Conservation (phyloP, 2,329 filamentous ascomycete species). For the Fusarium sp. region DNA sequence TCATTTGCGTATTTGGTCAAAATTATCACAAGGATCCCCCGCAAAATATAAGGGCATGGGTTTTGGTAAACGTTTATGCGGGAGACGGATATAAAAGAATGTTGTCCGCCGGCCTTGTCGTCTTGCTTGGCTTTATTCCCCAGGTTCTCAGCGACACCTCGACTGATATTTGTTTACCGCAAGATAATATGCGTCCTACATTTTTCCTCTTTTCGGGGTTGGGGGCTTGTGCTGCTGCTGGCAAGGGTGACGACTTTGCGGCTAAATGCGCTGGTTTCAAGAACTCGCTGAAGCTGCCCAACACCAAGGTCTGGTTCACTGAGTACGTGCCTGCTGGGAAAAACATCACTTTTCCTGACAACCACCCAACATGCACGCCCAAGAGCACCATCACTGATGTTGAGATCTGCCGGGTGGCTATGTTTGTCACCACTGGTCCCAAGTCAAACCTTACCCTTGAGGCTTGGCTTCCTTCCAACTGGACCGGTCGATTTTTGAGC, state of each 20-base stretch:
- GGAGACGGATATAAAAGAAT: constrained; percentile 3
- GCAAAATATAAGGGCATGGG: background rate
- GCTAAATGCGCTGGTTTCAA: constrained; percentile 23
- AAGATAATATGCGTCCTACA: constrained; percentile 8
- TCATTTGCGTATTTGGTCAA: background rate
- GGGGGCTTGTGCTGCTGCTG: background rate
- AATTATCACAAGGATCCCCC: background rate
- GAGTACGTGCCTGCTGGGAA: constrained; percentile 21
- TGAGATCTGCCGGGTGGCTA: constrained; percentile 31
- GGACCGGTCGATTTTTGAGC: constrained; percentile 57
- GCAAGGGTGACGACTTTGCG: constrained; percentile 10
- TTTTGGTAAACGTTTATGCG: constrained; percentile 18
- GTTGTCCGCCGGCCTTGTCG: background rate
- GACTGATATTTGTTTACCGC: background rate
- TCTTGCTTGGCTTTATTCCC: background rate
- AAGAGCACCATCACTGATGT: constrained; percentile 23
- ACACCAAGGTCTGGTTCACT: constrained; percentile 33
- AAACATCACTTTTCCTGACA: constrained; percentile 25
- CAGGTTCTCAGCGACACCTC: background rate
- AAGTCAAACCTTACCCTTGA: constrained; percentile 46
- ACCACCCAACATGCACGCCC: constrained; percentile 20
- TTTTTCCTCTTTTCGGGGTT: constrained; percentile 15
- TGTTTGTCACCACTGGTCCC: constrained; percentile 26
- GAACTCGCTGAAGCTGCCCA: constrained; percentile 19
- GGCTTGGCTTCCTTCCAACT: constrained; percentile 58